phyloP scores from a whole-genome alignment of 164 flowering plant species.

The Nelumbo lutea region DNA sequence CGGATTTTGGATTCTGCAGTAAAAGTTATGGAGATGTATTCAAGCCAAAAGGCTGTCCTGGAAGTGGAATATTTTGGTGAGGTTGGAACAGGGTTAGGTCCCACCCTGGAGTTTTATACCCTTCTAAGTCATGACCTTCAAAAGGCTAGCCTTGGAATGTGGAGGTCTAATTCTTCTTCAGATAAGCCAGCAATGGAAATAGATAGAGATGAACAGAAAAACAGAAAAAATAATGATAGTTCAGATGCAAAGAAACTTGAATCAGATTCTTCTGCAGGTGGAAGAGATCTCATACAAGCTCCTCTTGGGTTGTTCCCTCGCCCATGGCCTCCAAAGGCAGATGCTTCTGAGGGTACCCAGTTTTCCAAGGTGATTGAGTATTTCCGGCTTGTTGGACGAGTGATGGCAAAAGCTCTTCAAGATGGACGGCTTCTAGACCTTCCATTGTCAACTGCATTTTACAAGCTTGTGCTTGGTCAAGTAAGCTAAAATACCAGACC shows the following conservation, averaged over 20 bases:
- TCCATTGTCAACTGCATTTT: conserved; percentile 81
- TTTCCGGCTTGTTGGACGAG: conserved; percentile 85
- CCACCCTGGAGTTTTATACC: conserved; percentile 95
- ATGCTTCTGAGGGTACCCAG: conserved; percentile 66
- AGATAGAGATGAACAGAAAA: conserved; percentile 40
- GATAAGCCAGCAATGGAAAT: conserved; percentile 56
- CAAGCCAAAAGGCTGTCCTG: conserved; percentile 93
- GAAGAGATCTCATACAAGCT: conserved; percentile 50
- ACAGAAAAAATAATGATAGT: conserved; percentile 21
- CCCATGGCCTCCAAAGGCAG: conserved; percentile 79
- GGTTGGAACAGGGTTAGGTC: conserved; percentile 98
- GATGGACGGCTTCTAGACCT: conserved; percentile 96
- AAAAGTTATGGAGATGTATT: conserved; percentile 98
- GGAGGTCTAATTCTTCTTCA: conserved; percentile 61
- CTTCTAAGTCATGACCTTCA: conserved; percentile 90
- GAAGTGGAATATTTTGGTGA: conserved; percentile 99
- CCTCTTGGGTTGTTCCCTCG: conserved; percentile 96
- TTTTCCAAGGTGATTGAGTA: conserved; percentile 63
- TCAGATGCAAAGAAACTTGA: conserved; percentile 23
- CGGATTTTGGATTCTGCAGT: conserved; percentile 95
- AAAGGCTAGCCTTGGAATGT: conserved; percentile 68
- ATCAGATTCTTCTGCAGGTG: conserved; percentile 20
- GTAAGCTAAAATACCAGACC: conserved; percentile 37
- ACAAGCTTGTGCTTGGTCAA: conserved; percentile 88
- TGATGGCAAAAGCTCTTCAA: conserved; percentile 97